These are phyloP conservation scores for Hypsizygus ulmarius DNA, from an alignment of 1,284 basidiomycete species.

Conservation along the genomic window DNA sequence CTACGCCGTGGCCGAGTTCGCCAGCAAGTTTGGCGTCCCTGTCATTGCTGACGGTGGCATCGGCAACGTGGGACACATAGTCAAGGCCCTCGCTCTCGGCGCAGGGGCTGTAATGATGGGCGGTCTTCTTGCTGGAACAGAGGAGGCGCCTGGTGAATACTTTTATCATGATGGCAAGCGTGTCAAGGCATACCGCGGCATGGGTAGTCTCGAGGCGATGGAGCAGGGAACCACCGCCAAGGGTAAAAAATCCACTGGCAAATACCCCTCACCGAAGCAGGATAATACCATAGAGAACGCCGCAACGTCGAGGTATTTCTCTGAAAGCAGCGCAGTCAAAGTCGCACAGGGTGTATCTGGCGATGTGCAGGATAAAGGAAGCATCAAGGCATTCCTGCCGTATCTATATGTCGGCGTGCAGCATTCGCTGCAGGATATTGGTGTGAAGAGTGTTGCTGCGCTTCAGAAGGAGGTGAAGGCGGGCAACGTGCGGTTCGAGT, in stretches of 20 bases:
- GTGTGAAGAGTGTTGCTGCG: conserved; percentile 65
- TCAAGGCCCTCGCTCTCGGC: conserved; percentile 93
- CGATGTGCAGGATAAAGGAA: conserved; percentile 97
- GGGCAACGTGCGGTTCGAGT: conserved; percentile 85
- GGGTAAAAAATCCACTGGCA: conserved; percentile 36
- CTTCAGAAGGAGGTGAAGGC: conserved; percentile 59
- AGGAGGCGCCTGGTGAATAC: conserved; percentile 98
- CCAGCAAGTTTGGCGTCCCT: conserved; percentile 91
- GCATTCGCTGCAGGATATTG: conserved; percentile 95
- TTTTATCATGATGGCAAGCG: conserved; percentile 99
- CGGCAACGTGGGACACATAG: conserved; percentile 94
- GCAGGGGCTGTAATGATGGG: conserved; percentile 99
- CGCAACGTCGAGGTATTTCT: conserved; percentile 96
- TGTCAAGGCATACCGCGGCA: conserved; percentile 97
- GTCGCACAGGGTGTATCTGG: conserved; percentile 98
- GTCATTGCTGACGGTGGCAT: conserved; percentile 99
- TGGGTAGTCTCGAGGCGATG: conserved; percentile 98
- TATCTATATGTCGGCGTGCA: conserved; percentile 93
- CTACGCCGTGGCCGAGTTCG: conserved; percentile 92
- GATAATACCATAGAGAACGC: conserved; percentile 80
- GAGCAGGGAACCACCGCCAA: conserved; percentile 70
- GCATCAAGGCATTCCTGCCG: conserved; percentile 86
- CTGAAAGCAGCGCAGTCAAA: conserved; percentile 92
- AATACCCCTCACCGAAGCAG: conserved; percentile 47
- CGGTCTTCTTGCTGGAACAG: conserved; percentile 91